Evolutionary conservation across 179 eudicot genomes (phyloP).

Genomic region (Nepenthes alata): DNA sequence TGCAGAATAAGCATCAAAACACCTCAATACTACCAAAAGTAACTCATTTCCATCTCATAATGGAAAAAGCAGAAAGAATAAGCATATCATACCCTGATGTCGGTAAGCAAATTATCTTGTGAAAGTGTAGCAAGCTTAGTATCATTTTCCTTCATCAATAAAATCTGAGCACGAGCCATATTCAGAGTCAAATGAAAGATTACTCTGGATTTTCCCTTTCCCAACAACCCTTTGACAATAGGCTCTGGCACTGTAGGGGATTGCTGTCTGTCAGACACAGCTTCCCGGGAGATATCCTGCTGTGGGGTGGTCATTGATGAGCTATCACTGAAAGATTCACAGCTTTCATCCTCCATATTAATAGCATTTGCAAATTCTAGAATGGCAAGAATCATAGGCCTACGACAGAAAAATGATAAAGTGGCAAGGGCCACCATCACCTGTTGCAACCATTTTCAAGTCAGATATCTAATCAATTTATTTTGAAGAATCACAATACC

Average conservation of each 20-base stretch:
- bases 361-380: conserved; percentile 75
- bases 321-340: conserved; percentile 40
- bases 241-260: conserved; percentile 42
- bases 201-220: conserved; percentile 84
- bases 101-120: conserved; percentile 82
- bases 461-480: conserved; percentile 6
- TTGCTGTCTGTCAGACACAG: conserved; percentile 21
- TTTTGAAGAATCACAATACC: background rate
- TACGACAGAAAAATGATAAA: conserved; percentile 81
- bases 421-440: conserved; percentile 92
- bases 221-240: conserved; percentile 64
- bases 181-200: conserved; percentile 57
- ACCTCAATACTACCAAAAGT: background rate
- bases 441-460: conserved; percentile 30
- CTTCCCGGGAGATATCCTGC: conserved; percentile 37
- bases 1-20: conserved; percentile 9
- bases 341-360: conserved; percentile 38
- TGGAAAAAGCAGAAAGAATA: background rate
- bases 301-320: conserved; percentile 37
- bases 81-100: conserved; percentile 54
- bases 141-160: conserved; percentile 82
- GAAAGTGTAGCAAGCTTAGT: conserved; percentile 74
- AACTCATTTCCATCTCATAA: background rate
- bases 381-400: conserved; percentile 77
- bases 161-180: conserved; percentile 82